These are phyloP conservation scores for Teratosphaeria epicoccoides DNA, from an alignment of 2,329 filamentous ascomycete genomes.

Conservation along the genomic window DNA sequence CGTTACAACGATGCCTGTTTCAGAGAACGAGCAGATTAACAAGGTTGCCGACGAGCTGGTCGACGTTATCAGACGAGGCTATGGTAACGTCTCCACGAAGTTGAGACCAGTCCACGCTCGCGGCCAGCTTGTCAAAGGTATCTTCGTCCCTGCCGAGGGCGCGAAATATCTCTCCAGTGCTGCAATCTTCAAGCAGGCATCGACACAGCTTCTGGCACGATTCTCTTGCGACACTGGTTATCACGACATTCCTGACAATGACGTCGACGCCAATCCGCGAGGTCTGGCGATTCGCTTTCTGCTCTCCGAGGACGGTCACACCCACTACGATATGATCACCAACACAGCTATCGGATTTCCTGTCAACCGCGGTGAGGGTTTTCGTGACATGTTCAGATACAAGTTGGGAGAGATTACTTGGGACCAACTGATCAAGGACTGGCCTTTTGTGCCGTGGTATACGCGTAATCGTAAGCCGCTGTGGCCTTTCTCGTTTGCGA, in stretches of 20 bases:
- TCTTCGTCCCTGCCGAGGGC: conserved; percentile 13
- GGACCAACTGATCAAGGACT: too few species aligned
- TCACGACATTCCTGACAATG: conserved; percentile 9
- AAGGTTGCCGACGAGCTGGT: too few species aligned
- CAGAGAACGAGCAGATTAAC: too few species aligned
- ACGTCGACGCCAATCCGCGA: conserved; percentile 7
- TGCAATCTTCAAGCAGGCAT: conserved; percentile 8
- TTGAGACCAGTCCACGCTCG: too few species aligned
- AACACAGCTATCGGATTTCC: conserved; percentile 11
- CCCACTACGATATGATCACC: conserved; percentile 11
- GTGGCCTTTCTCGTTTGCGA: too few species aligned
- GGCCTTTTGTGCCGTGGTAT: too few species aligned
- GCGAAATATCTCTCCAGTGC: conserved; percentile 13
- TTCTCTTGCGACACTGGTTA: conserved; percentile 12
- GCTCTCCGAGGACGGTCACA: conserved; percentile 11
- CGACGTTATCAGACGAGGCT: too few species aligned
- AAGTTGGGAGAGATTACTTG: too few species aligned
- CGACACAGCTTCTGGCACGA: conserved; percentile 9
- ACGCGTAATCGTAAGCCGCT: too few species aligned
- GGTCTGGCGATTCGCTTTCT: conserved; percentile 8
- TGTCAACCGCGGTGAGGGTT: conserved; percentile 4
- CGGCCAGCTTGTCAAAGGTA: conserved; percentile 7
- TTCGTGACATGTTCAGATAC: too few species aligned
- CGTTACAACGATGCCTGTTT: too few species aligned
- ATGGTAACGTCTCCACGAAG: too few species aligned